Conservation (phyloP, 768 basidiomycete species). For the Pholiota microspora region DNA sequence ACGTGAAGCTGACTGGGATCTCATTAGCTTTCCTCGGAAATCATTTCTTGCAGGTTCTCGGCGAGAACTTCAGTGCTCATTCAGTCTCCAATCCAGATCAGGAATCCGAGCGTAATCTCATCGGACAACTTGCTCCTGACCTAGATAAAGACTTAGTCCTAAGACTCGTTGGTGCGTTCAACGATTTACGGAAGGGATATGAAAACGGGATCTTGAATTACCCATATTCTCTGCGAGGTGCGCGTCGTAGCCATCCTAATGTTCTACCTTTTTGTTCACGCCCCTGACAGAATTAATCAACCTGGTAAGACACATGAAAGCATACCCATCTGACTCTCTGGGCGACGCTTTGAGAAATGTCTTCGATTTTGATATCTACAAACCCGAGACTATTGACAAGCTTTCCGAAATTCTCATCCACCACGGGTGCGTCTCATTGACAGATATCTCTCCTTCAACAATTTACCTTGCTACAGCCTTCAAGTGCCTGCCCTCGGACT, state of each 20-base stretch:
- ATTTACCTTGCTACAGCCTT: conserved; percentile 31
- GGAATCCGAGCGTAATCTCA: conserved; percentile 57
- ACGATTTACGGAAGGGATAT: conserved; percentile 58
- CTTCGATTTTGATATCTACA: conserved; percentile 71
- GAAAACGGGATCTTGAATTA: conserved; percentile 58
- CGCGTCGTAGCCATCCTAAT: not conserved
- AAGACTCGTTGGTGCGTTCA: conserved; percentile 62
- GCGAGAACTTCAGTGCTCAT: conserved; percentile 67
- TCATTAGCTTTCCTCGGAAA: conserved; percentile 65
- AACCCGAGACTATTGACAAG: conserved; percentile 61
- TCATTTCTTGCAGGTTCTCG: conserved; percentile 70
- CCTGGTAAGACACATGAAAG: conserved; percentile 59
- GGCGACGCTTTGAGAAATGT: conserved; percentile 62
- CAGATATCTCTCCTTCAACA: not conserved
- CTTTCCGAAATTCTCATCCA: conserved; percentile 55
- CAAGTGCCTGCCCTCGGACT: conserved; percentile 53
- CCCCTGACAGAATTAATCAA: conserved; percentile 55
- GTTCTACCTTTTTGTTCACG: not conserved
- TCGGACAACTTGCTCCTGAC: conserved; percentile 62
- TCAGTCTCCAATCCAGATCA: conserved; percentile 67
- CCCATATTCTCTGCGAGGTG: conserved; percentile 68
- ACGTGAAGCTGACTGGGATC: not conserved
- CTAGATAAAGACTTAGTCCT: conserved; percentile 49
- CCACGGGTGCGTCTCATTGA: conserved; percentile 45
- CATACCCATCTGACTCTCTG: conserved; percentile 56